Evolutionary conservation across 192 early-diverging fungal genomes (phyloP), one percentile per base, ranked within the genome.

Genomic region (Piromyces finnis): DNA sequence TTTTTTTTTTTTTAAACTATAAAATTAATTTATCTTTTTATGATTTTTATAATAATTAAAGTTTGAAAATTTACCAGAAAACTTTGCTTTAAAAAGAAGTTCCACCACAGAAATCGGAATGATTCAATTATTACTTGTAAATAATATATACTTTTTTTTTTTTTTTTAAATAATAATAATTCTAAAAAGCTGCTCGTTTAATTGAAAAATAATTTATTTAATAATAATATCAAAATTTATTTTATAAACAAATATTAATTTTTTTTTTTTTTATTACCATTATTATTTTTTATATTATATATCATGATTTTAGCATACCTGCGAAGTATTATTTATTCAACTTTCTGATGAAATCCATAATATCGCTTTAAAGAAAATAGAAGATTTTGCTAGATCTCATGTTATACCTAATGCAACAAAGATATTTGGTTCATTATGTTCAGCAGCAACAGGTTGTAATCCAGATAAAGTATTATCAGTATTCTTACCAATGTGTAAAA

Each of bases 1-100:
- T n/a, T n/a, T n/a, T n/a, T n/a, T n/a, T n/a, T n/a, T n/a, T n/a
- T n/a, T n/a, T n/a, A n/a, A n/a, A n/a, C n/a, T n/a, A 35, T 35
- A 35, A 7, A 35, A 35, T 35, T 35, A 35, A 35, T 78, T 22
- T 81, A n/a, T 80, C n/a, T n/a, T n/a, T n/a, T n/a, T n/a, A n/a
- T n/a, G n/a, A 39, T 39, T 39, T 16, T 39, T 39, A 39, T 39
- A 16, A 39, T 39, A 16, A 39, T 39, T 39, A 39, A 39, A 91
- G 89, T 88, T 94, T 83, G 91, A 94, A 79, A 94, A 94, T 80
- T 83, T 94, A 78, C 93, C 93, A 15, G 87, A 93, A 77, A 83
- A 91, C 29, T 90, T 87, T 79, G 87, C 87, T 17, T 83, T 85
- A 29, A 89, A 89, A 77, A 83, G 84, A 77, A 82, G 82, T 32